Conservation (phyloP, 2,329 filamentous ascomycete species). For the Tolypocladium pustulatum region DNA sequence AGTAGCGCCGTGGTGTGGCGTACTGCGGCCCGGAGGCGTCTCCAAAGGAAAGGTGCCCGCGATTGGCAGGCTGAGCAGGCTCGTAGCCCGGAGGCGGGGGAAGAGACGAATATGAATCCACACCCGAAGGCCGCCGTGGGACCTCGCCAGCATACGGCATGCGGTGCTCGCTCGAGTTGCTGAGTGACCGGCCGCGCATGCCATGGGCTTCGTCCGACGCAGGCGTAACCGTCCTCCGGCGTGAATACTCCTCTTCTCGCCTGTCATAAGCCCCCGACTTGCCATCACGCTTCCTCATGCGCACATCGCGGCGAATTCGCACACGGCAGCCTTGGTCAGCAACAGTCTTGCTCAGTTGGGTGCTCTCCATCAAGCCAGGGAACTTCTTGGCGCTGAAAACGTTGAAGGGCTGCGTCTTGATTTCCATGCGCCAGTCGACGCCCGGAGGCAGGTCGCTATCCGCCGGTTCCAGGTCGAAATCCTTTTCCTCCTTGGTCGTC, state of each 20-base stretch:
- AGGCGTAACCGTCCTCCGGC: conserved; percentile 24
- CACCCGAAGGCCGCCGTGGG: conserved; percentile 35
- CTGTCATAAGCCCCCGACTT: conserved; percentile 49
- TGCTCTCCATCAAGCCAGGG: conserved; percentile 85
- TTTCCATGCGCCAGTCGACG: conserved; percentile 79
- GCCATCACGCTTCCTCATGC: conserved; percentile 75
- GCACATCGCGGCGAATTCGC: conserved; percentile 85
- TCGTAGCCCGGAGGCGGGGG: conserved; percentile 26
- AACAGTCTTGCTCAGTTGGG: conserved; percentile 75
- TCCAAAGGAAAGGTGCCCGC: conserved; percentile 24
- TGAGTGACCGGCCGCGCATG: conserved; percentile 46
- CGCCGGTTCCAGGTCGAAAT: conserved; percentile 51
- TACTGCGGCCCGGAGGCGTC: conserved; percentile 23
- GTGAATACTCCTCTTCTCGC: conserved; percentile 53
- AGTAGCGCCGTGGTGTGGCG: conserved; percentile 24
- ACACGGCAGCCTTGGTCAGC: conserved; percentile 96
- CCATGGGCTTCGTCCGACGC: conserved; percentile 20
- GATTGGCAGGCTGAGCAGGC: conserved; percentile 11
- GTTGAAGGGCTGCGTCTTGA: conserved; percentile 76
- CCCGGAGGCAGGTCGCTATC: conserved; percentile 35
- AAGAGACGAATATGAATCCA: conserved; percentile 29
- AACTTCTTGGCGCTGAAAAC: conserved; percentile 99
- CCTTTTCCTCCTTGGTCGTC: conserved; percentile 76
- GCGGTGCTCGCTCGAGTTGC: conserved; percentile 44
- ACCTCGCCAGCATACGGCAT: conserved; percentile 28